phyloP scores from a whole-genome alignment of 2,329 filamentous ascomycete genomes.

The Sporothrix variecibatus region DNA sequence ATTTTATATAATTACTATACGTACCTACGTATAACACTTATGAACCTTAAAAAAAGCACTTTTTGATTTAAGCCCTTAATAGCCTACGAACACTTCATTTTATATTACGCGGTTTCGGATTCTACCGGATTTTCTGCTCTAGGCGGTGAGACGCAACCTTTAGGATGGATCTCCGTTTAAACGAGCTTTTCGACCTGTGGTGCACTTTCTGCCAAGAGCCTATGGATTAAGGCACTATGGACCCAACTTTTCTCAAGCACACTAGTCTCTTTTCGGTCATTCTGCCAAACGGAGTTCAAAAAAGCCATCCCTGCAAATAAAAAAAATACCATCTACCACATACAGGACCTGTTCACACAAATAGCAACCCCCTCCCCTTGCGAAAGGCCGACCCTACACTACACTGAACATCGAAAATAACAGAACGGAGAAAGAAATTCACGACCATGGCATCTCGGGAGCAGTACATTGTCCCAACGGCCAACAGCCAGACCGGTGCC shows the following conservation, averaged over 20 bases:
- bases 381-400: background rate
- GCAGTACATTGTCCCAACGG: constrained; percentile 72
- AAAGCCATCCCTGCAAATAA: background rate
- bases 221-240: background rate
- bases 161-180: too few species aligned
- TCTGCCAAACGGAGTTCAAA: background rate
- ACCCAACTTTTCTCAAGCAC: too few species aligned
- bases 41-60: too few species aligned
- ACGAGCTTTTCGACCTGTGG: too few species aligned
- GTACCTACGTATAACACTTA: too few species aligned
- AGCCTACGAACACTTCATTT: too few species aligned
- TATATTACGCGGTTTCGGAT: too few species aligned
- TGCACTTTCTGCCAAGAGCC: too few species aligned
- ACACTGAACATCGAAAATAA: background rate
- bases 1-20: too few species aligned
- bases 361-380: background rate
- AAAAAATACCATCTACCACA: background rate
- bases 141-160: too few species aligned
- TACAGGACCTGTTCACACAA: background rate
- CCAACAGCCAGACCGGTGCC: constrained; percentile 45
- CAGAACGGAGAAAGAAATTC: background rate
- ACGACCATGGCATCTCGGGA: constrained; percentile 61
- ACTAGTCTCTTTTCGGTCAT: background rate
- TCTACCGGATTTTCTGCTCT: too few species aligned
- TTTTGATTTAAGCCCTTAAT: too few species aligned